Percentiles rank a stretch among this genome's conserved stretches.
Conservation (phyloP, 139 green algal species). For the Tetraselmis chui region DNA sequence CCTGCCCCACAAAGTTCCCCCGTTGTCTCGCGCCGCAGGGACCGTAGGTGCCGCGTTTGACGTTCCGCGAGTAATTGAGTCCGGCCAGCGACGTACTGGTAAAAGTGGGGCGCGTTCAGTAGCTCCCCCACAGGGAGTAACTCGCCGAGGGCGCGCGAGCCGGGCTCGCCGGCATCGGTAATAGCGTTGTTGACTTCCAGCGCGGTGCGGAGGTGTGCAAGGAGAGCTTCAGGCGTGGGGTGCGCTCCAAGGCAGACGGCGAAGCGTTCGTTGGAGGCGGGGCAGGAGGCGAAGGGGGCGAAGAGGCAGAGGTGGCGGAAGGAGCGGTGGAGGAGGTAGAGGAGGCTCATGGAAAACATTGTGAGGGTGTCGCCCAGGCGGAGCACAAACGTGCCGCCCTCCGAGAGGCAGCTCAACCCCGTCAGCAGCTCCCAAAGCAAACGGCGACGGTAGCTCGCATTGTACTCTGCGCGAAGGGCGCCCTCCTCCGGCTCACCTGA, state of each 20-base stretch:
- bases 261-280: constrained; percentile 17
- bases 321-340: constrained; percentile 41
- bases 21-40: neutral
- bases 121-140: neutral
- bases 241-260: constrained; percentile 18
- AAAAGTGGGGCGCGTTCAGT: neutral
- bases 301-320: constrained; percentile 25
- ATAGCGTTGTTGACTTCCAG: neutral
- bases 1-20: neutral
- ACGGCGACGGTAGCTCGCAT: constrained; percentile 10
- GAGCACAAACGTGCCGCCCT: constrained; percentile 33
- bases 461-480: constrained; percentile 16
- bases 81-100: neutral
- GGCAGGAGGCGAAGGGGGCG: constrained; percentile 32
- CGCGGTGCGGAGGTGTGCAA: neutral
- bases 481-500: neutral
- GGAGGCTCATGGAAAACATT: constrained; percentile 28
- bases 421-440: constrained; percentile 29
- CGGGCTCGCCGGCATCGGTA: neutral
- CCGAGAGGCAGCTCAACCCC: constrained; percentile 10
- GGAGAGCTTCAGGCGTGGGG: neutral
- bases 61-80: neutral
- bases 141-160: neutral
- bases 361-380: constrained; percentile 34
- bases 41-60: neutral